Conservation (phyloP, 306 rosid species). For the Astragalus glycyphyllos region DNA sequence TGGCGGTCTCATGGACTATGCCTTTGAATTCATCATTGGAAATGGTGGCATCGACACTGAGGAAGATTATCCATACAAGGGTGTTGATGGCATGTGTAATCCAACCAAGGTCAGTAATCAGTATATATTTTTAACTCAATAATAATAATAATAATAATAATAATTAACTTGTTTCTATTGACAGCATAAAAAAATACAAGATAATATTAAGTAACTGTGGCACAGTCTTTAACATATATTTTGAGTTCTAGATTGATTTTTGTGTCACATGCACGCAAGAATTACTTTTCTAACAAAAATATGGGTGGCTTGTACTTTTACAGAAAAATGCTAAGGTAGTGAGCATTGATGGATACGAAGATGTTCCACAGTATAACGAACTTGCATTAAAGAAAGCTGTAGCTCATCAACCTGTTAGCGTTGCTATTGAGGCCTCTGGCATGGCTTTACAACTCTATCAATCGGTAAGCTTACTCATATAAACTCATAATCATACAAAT, state of each 20-base stretch:
- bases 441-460: constrained; percentile 69
- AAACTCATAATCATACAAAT: background rate
- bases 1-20: constrained; percentile 93
- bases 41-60: constrained; percentile 95
- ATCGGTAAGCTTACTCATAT: constrained; percentile 33
- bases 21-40: constrained; percentile 75
- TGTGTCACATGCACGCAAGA: background rate
- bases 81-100: constrained; percentile 62
- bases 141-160: too few relatives aligned
- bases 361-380: constrained; percentile 73
- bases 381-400: constrained; percentile 56
- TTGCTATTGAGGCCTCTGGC: constrained; percentile 67
- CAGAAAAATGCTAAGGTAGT: constrained; percentile 74
- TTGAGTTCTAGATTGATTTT: background rate
- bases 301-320: background rate
- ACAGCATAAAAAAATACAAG: background rate
- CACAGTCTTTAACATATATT: constrained; percentile 5
- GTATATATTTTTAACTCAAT: too few relatives aligned
- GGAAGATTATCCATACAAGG: constrained; percentile 80
- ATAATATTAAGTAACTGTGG: background rate
- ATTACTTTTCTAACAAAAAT: constrained; percentile 9
- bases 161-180: too few relatives aligned
- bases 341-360: constrained; percentile 78
- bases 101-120: constrained; percentile 48
- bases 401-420: constrained; percentile 58